Evolutionary conservation across 73 alveolate species (phyloP).

Genomic region (Paramecium primaurelia): DNA sequence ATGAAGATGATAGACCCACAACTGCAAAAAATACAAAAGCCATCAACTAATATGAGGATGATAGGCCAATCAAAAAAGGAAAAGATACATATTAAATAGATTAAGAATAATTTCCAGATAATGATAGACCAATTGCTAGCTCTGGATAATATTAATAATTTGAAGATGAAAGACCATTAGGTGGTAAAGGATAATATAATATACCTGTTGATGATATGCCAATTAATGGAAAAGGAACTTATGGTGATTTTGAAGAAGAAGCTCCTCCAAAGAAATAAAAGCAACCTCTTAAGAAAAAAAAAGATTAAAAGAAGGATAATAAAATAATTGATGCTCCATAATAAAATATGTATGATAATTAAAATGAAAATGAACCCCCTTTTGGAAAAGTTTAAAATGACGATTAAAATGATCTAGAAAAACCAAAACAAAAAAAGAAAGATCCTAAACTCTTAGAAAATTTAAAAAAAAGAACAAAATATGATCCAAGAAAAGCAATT

Average conservation of each 20-base stretch:
- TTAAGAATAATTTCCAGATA: background rate
- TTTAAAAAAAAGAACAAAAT: slow-evolving; percentile 55
- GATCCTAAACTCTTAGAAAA: slow-evolving; percentile 51
- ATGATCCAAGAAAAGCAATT: slow-evolving; percentile 64
- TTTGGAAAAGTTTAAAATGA: background rate
- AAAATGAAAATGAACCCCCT: background rate
- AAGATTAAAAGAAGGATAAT: background rate
- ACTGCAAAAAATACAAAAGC: background rate
- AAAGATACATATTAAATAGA: background rate
- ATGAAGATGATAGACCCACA: background rate
- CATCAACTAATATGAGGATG: background rate
- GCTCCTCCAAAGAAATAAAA: background rate
- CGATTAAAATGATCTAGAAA: background rate
- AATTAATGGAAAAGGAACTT: background rate
- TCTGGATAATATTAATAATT: background rate
- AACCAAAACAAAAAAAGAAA: background rate
- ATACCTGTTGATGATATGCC: background rate
- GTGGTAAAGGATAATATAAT: slow-evolving; percentile 7
- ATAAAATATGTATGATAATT: background rate
- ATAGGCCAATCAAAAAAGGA: background rate
- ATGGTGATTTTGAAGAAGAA: background rate
- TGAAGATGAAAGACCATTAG: slow-evolving; percentile 13
- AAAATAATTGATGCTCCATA: background rate
- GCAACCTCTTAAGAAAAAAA: background rate
- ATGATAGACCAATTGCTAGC: background rate